These are phyloP conservation scores for Beauveria brongniartii DNA, from an alignment of 2,329 filamentous ascomycete species.

Conservation along the genomic window DNA sequence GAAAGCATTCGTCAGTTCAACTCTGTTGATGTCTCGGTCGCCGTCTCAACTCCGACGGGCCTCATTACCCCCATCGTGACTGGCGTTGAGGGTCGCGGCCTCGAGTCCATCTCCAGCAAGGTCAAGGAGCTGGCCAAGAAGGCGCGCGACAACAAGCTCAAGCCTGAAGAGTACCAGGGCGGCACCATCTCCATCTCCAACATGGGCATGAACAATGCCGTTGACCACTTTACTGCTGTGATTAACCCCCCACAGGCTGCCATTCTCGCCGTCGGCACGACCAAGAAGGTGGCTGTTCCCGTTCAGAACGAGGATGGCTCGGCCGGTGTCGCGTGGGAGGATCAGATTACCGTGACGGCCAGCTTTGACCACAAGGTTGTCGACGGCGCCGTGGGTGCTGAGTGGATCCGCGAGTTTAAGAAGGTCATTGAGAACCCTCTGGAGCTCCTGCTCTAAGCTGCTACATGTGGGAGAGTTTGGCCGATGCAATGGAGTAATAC, in stretches of 20 bases:
- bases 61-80: slow-evolving; percentile 97
- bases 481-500: slow-evolving; percentile 8
- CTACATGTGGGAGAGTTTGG: not conserved
- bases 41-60: slow-evolving; percentile 84
- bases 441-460: slow-evolving; percentile 76
- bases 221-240: slow-evolving; percentile 95
- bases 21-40: slow-evolving; percentile 89
- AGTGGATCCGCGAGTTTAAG: slow-evolving; percentile 97
- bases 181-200: slow-evolving; percentile 99
- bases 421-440: slow-evolving; percentile 96
- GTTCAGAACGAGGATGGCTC: slow-evolving; percentile 77
- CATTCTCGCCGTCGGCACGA: slow-evolving; percentile 91
- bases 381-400: slow-evolving; percentile 89
- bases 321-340: slow-evolving; percentile 75
- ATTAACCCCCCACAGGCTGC: slow-evolving; percentile 98
- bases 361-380: slow-evolving; percentile 99
- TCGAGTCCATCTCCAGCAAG: slow-evolving; percentile 76
- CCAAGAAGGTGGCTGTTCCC: slow-evolving; percentile 88
- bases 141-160: slow-evolving; percentile 93
- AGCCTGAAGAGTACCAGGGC: slow-evolving; percentile 98
- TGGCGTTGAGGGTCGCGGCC: slow-evolving; percentile 76
- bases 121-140: slow-evolving; percentile 97
- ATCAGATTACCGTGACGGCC: slow-evolving; percentile 89
- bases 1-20: slow-evolving; percentile 90
- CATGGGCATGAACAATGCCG: slow-evolving; percentile 98